Percentiles rank a stretch among this genome's conserved stretches.
Evolutionary conservation across 2,329 filamentous ascomycete genomes (phyloP).

Genomic region (Aspergillus bombycis): DNA sequence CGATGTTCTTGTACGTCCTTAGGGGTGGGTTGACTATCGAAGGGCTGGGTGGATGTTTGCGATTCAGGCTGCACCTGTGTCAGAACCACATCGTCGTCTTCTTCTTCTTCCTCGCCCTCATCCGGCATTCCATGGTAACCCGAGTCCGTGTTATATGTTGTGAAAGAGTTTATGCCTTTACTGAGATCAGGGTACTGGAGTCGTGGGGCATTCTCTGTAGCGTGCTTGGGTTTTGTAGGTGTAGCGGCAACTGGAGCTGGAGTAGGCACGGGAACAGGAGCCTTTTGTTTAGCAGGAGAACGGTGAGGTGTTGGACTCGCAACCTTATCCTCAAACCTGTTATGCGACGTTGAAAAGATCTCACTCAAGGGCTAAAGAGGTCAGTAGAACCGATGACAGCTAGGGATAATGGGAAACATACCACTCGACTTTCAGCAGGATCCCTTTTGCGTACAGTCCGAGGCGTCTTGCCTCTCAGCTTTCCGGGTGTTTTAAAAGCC

Average conservation of each 20-base stretch:
- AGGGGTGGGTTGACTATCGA: slow-evolving; percentile 32
- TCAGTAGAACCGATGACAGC: background rate
- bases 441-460: slow-evolving; percentile 49
- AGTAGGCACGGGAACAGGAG: slow-evolving; percentile 1
- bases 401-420: slow-evolving; percentile 32
- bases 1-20: slow-evolving; percentile 24
- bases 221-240: slow-evolving; percentile 21
- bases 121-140: slow-evolving; percentile 51
- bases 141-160: slow-evolving; percentile 48
- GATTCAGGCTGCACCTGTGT: slow-evolving; percentile 35
- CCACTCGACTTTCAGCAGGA: slow-evolving; percentile 47
- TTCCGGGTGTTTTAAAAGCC: slow-evolving; percentile 75
- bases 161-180: slow-evolving; percentile 43
- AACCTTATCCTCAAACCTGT: slow-evolving; percentile 37
- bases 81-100: slow-evolving; percentile 44
- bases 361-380: slow-evolving; percentile 49
- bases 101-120: slow-evolving; percentile 33
- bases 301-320: slow-evolving; percentile 37
- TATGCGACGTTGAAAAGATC: slow-evolving; percentile 48
- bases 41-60: slow-evolving; percentile 37
- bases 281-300: slow-evolving; percentile 34
- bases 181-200: slow-evolving; percentile 34
- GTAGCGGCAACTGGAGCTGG: slow-evolving; percentile 20
- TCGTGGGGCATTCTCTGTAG: slow-evolving; percentile 15
- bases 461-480: slow-evolving; percentile 53